phyloP scores from a whole-genome alignment of 2,329 filamentous ascomycete species.

The Neonectria magnoliae region DNA sequence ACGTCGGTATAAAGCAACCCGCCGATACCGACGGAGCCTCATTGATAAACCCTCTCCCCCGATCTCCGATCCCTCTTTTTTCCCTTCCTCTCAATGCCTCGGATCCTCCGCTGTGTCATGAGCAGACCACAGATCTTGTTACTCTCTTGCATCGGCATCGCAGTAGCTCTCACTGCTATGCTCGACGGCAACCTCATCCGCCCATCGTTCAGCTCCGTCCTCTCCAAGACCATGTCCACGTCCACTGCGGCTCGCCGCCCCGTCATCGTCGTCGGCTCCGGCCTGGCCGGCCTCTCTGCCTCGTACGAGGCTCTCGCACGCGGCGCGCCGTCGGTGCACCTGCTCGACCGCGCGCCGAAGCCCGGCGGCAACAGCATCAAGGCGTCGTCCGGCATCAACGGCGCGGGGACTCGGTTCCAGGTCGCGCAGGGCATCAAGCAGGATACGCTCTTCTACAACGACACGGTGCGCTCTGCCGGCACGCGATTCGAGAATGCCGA shows the following conservation, averaged over 20 bases:
- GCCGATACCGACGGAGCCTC: conserved; percentile 35
- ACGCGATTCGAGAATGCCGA: conserved; percentile 43
- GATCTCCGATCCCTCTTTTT: conserved; percentile 12
- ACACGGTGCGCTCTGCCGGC: conserved; percentile 68
- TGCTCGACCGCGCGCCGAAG: conserved; percentile 68
- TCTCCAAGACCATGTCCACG: conserved; percentile 42
- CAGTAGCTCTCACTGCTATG: conserved; percentile 44
- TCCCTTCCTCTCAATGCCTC: conserved; percentile 35
- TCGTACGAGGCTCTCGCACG: conserved; percentile 64
- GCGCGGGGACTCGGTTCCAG: conserved; percentile 68
- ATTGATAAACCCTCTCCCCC: conserved; percentile 7
- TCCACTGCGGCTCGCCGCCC: conserved; percentile 31
- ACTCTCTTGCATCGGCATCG: conserved; percentile 42
- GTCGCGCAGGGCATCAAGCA: conserved; percentile 45
- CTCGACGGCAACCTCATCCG: conserved; percentile 41
- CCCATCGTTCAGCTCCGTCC: conserved; percentile 32
- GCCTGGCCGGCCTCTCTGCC: conserved; percentile 70
- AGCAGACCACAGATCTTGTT: conserved; percentile 42
- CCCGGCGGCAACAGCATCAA: conserved; percentile 74
- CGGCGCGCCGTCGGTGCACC: conserved; percentile 59
- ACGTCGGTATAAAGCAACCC: conserved; percentile 30
- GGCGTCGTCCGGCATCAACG: conserved; percentile 74
- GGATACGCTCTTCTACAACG: conserved; percentile 60
- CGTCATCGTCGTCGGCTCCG: conserved; percentile 72
- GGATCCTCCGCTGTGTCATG: conserved; percentile 43